Conservation (phyloP, 805 yeast genomes). For the Metschnikowia drakensbergensis region DNA sequence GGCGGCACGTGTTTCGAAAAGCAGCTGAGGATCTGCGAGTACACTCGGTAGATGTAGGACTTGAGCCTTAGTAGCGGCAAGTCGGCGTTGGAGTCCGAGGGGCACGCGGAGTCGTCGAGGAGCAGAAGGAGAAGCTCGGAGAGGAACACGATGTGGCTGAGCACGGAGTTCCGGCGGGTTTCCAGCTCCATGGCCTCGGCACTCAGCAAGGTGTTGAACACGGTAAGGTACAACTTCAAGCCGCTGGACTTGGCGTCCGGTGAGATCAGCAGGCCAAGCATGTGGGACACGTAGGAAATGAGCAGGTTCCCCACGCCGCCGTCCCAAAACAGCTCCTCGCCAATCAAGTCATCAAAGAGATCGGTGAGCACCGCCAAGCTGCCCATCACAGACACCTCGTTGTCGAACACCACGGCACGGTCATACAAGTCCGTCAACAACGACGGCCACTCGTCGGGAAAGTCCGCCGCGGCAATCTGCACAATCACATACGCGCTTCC, state of each 20-base stretch:
- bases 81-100: neutral
- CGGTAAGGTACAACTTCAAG: conserved; percentile 49
- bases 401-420: conserved; percentile 29
- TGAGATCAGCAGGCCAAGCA: conserved; percentile 29
- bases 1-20: conserved; percentile 25
- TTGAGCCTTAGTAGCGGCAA: conserved; percentile 23
- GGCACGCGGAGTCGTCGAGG: conserved; percentile 2
- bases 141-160: conserved; percentile 21
- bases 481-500: conserved; percentile 72
- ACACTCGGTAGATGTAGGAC: conserved; percentile 26
- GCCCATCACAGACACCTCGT: conserved; percentile 43
- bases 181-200: conserved; percentile 43
- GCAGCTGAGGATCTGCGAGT: conserved; percentile 24
- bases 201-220: conserved; percentile 50
- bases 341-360: conserved; percentile 77
- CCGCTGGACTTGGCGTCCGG: conserved; percentile 45
- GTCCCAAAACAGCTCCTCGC: conserved; percentile 83
- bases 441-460: conserved; percentile 94
- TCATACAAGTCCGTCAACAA: conserved; percentile 49
- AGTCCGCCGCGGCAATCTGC: conserved; percentile 84
- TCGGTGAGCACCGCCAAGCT: conserved; percentile 64
- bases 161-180: conserved; percentile 34
- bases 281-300: conserved; percentile 44
- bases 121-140: conserved; percentile 5
- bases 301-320: conserved; percentile 61